These are phyloP conservation scores for Rhododendron ferrugineum DNA, from an alignment of 148 eudicot genomes.

Conservation along the genomic window DNA sequence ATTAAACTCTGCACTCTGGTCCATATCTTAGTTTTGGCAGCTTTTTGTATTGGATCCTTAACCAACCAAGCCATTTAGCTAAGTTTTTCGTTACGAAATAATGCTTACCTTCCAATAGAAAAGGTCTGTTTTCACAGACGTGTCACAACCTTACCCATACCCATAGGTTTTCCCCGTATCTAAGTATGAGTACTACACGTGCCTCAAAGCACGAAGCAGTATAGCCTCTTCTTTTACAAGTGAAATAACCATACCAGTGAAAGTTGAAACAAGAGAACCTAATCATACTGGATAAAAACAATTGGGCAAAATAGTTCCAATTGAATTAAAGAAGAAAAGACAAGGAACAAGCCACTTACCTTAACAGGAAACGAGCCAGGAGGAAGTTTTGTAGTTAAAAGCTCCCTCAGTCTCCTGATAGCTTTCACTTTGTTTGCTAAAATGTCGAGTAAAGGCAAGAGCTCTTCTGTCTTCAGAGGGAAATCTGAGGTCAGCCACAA, in stretches of 20 bases:
- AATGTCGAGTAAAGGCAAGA: constrained; percentile 88
- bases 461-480: constrained; percentile 82
- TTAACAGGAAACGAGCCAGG: constrained; percentile 88
- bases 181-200: neutral
- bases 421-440: constrained; percentile 97
- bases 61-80: neutral
- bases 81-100: neutral
- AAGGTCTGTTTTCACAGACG: neutral
- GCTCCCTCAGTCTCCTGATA: constrained; percentile 82
- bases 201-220: neutral
- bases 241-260: neutral
- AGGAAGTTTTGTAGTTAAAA: constrained; percentile 85
- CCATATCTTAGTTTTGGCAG: neutral
- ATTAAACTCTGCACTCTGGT: neutral
- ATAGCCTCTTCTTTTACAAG: neutral
- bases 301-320: neutral
- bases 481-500: constrained; percentile 90
- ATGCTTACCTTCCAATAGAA: neutral
- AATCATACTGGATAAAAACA: neutral
- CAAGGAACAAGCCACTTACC: constrained; percentile 35
- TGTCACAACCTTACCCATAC: neutral
- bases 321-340: neutral
- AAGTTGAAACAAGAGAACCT: neutral
- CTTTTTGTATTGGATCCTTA: neutral
- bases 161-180: neutral